Evolutionary conservation across 768 basidiomycete genomes (phyloP).

Genomic region (Asterophora parasitica): DNA sequence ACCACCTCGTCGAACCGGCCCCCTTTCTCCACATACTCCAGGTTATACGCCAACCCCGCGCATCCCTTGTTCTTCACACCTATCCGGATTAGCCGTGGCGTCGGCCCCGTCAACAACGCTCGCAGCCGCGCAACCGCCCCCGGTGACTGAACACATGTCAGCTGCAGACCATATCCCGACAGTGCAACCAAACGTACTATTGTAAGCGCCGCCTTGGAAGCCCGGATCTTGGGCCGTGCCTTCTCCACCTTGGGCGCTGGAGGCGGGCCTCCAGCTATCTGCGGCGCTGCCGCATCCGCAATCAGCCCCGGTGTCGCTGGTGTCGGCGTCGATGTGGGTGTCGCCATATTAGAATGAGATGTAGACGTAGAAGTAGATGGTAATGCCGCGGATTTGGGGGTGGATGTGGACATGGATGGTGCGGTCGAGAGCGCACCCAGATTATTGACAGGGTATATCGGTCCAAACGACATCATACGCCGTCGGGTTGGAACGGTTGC

Average conservation of each 20-base stretch:
- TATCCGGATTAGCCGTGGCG: constrained; percentile 89
- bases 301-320: constrained; percentile 44
- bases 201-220: constrained; percentile 73
- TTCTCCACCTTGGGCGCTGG: constrained; percentile 61
- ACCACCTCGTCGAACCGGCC: constrained; percentile 95
- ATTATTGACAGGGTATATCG: not conserved
- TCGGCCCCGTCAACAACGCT: constrained; percentile 72
- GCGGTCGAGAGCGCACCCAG: not conserved
- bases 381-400: too few relatives aligned
- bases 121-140: constrained; percentile 68
- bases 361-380: too few relatives aligned
- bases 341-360: too few relatives aligned
- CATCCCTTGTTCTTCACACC: constrained; percentile 98
- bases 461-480: constrained; percentile 54
- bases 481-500: constrained; percentile 38
- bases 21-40: constrained; percentile 90
- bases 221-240: constrained; percentile 57
- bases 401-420: constrained; percentile 2
- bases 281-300: constrained; percentile 61
- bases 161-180: not conserved
- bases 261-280: constrained; percentile 68
- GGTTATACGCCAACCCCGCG: constrained; percentile 80
- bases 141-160: constrained; percentile 55
- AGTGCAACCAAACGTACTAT: constrained; percentile 46
- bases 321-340: constrained; percentile 17